Evolutionary conservation across 1,284 basidiomycete genomes (phyloP).

Genomic region (Rhodotorula sp.): DNA sequence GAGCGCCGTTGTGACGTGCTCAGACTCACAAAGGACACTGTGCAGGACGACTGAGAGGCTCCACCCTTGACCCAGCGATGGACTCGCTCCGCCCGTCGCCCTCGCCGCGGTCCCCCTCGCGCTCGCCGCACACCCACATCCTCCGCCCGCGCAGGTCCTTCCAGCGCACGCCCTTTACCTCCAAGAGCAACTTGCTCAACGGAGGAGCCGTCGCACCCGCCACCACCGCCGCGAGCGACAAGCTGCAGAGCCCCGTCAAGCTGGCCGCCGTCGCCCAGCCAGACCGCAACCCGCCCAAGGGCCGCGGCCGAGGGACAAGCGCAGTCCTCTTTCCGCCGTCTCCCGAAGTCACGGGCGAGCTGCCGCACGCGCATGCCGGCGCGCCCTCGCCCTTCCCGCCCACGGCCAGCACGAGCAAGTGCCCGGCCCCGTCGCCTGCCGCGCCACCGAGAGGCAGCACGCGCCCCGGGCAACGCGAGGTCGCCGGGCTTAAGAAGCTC

Average conservation of each 20-base stretch:
- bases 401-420: neutral
- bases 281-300: neutral
- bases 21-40: neutral
- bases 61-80: neutral
- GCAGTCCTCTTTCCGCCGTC: constrained; percentile 25
- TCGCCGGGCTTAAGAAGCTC: constrained; percentile 29
- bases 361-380: neutral
- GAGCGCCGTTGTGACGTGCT: no score
- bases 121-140: constrained; percentile 22
- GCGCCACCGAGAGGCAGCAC: constrained; percentile 14
- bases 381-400: neutral
- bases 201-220: neutral
- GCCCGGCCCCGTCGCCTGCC: neutral
- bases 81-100: constrained; percentile 8
- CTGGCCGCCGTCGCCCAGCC: constrained; percentile 7
- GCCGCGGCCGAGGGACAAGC: constrained; percentile 11
- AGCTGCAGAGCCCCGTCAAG: constrained; percentile 31
- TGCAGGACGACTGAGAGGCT: neutral
- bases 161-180: constrained; percentile 32
- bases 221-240: neutral
- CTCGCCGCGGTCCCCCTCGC: constrained; percentile 1
- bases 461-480: constrained; percentile 18
- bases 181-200: constrained; percentile 28
- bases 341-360: neutral
- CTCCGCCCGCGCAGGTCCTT: constrained; percentile 37